These are phyloP conservation scores for Hymenoscyphus linearis DNA, from an alignment of 2,329 filamentous ascomycete species.

Conservation along the genomic window DNA sequence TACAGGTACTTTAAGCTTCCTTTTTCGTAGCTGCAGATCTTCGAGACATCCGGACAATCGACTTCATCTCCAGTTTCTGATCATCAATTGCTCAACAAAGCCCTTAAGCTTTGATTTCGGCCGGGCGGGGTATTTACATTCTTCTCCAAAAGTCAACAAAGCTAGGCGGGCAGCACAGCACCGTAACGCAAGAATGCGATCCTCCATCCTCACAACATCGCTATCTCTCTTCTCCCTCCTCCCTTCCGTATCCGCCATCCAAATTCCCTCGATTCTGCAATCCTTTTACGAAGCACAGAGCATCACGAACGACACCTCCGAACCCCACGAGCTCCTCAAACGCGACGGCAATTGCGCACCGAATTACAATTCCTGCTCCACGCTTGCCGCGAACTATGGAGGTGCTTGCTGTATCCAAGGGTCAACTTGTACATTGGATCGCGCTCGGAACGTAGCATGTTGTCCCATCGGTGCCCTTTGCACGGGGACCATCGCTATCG, in stretches of 20 bases:
- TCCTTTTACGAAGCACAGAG: slow-evolving; percentile 20
- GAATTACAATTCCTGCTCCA: slow-evolving; percentile 31
- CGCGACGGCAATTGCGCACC: slow-evolving; percentile 28
- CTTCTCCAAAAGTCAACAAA: slow-evolving; percentile 11
- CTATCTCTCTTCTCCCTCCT: slow-evolving; percentile 20
- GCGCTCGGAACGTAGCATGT: slow-evolving; percentile 29
- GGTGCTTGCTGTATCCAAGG: slow-evolving; percentile 31
- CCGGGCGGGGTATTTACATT: slow-evolving; percentile 1
- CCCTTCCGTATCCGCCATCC: slow-evolving; percentile 18
- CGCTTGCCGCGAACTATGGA: slow-evolving; percentile 22
- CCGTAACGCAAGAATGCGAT: slow-evolving; percentile 18
- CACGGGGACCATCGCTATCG: slow-evolving; percentile 27
- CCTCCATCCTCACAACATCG: slow-evolving; percentile 7
- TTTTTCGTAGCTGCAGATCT: background rate
- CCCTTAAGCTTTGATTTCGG: background rate
- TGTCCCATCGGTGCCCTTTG: slow-evolving; percentile 31
- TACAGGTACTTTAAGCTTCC: background rate
- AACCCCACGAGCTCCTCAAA: slow-evolving; percentile 23
- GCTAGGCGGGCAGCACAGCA: background rate
- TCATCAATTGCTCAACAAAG: background rate
- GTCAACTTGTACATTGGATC: slow-evolving; percentile 29
- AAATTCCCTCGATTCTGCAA: slow-evolving; percentile 25
- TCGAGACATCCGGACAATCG: background rate
- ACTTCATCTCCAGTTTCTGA: background rate
- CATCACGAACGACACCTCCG: slow-evolving; percentile 21